phyloP scores from a whole-genome alignment of 148 eudicot species.

The Dianthus caryophyllus region DNA sequence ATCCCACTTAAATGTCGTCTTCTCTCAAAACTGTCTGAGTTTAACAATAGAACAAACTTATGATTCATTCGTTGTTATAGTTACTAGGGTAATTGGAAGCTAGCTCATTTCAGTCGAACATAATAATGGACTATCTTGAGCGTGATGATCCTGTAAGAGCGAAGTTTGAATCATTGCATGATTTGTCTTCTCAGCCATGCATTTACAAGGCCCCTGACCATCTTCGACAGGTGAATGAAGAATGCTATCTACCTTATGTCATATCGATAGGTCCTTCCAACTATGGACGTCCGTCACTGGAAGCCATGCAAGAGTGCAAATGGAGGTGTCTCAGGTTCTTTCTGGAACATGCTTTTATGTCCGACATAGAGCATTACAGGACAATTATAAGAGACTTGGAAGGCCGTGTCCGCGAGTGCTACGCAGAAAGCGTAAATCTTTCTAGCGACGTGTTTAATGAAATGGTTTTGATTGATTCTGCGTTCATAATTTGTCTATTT shows the following conservation, averaged over 20 bases:
- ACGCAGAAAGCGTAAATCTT: slow-evolving; percentile 15
- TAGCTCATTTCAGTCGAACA: background rate
- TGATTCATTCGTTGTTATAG: too few relatives aligned
- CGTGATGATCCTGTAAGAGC: background rate
- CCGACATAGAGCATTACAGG: slow-evolving; percentile 3
- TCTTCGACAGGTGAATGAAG: slow-evolving; percentile 3
- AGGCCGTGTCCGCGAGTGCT: slow-evolving; percentile 3
- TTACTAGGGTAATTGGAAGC: background rate
- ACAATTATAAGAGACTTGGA: background rate
- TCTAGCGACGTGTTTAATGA: slow-evolving; percentile 5
- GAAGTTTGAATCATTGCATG: background rate
- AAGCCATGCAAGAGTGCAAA: slow-evolving; percentile 18
- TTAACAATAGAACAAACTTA: background rate
- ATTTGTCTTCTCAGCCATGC: background rate
- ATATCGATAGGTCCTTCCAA: slow-evolving; percentile 22
- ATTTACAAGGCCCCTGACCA: slow-evolving; percentile 20
- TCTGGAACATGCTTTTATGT: background rate
- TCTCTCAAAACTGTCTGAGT: background rate
- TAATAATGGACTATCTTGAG: background rate
- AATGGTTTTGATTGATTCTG: slow-evolving; percentile 23
- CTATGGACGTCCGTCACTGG: background rate
- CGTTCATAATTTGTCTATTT: slow-evolving; percentile 16
- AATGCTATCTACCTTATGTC: slow-evolving; percentile 16
- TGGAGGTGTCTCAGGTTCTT: slow-evolving; percentile 7
- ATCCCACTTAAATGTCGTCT: background rate